phyloP scores from a whole-genome alignment of 164 flowering plant species.

The Kingdonia uniflora region DNA sequence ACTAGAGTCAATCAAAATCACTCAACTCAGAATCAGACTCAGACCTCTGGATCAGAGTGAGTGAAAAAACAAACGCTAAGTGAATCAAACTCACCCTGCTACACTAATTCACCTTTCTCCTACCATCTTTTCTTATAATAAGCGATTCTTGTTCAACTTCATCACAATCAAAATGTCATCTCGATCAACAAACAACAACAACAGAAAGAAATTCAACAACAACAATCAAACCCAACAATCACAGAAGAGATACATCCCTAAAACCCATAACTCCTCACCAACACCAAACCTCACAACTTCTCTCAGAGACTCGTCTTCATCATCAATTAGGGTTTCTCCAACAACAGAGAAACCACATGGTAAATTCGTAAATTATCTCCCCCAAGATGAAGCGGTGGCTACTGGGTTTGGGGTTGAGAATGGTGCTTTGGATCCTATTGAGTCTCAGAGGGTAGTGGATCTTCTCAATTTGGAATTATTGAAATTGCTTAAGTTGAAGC shows the following conservation, averaged over 20 bases:
- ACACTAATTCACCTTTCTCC: too few species aligned
- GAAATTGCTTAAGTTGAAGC: slow-evolving; percentile 55
- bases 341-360: slow-evolving; percentile 24
- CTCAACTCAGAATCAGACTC: too few species aligned
- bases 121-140: too few species aligned
- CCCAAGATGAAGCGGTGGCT: slow-evolving; percentile 96
- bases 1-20: too few species aligned
- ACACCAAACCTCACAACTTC: slow-evolving; percentile 29
- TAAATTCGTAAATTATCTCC: slow-evolving; percentile 70
- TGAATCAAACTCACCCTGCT: neutral
- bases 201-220: slow-evolving; percentile 14
- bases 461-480: slow-evolving; percentile 68
- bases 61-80: too few species aligned
- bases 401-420: slow-evolving; percentile 79
- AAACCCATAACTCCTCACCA: slow-evolving; percentile 14
- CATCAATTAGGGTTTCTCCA: slow-evolving; percentile 32
- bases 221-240: slow-evolving; percentile 14
- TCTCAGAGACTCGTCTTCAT: slow-evolving; percentile 16
- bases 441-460: slow-evolving; percentile 90
- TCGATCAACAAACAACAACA: slow-evolving; percentile 22
- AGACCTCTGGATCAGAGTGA: too few species aligned
- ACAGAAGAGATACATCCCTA: slow-evolving; percentile 45
- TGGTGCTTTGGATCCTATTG: slow-evolving; percentile 79
- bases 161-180: slow-evolving; percentile 23
- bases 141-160: too few species aligned